Evolutionary conservation across 2,329 filamentous ascomycete genomes (phyloP).

Genomic region (Diaporthe velutina): DNA sequence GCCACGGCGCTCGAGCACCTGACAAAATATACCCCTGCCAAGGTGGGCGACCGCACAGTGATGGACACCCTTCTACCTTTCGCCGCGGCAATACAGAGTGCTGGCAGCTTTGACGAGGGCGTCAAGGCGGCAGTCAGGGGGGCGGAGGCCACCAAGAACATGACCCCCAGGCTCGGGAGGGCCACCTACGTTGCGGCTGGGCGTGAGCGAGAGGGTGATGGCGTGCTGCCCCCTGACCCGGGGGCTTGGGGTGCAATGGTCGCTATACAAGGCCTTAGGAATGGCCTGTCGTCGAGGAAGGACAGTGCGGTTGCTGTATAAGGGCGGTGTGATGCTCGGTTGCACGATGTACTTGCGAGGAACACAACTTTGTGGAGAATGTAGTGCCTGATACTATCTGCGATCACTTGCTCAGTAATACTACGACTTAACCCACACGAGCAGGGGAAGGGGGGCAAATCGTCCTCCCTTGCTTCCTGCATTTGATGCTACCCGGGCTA

Average conservation of each 20-base stretch:
- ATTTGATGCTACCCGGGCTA: not conserved
- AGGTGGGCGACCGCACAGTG: constrained; percentile 68
- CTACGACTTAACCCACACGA: not conserved
- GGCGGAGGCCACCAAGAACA: constrained; percentile 72
- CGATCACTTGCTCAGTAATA: not conserved
- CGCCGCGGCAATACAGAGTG: constrained; percentile 59
- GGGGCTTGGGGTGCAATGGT: constrained; percentile 79
- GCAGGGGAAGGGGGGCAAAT: not conserved
- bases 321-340: not conserved
- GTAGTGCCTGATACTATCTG: not conserved
- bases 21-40: constrained; percentile 66
- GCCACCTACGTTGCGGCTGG: constrained; percentile 76
- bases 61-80: constrained; percentile 71
- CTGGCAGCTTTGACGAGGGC: constrained; percentile 64
- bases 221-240: constrained; percentile 72
- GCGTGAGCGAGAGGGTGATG: constrained; percentile 48
- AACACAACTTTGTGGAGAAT: not conserved
- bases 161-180: constrained; percentile 75
- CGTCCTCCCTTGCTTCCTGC: not conserved
- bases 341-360: not conserved
- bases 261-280: constrained; percentile 56
- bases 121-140: constrained; percentile 71
- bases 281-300: constrained; percentile 23
- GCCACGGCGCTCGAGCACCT: constrained; percentile 59
- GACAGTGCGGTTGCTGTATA: not conserved